These are phyloP conservation scores for Pelargonium cotyledonis DNA, from an alignment of 441 rosid species.

Conservation along the genomic window DNA sequence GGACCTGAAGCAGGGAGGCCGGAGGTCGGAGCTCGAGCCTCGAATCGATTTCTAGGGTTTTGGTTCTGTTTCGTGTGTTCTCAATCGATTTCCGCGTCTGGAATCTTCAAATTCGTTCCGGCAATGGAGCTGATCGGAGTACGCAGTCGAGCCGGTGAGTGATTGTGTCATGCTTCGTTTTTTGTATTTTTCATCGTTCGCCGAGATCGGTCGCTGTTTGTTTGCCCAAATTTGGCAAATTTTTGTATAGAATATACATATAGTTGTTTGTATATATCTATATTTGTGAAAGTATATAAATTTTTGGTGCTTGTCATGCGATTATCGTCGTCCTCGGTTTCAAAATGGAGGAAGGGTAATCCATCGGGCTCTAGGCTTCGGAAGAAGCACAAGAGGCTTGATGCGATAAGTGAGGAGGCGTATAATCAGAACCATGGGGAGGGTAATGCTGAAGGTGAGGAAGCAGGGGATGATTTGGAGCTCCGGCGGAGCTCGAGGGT, in stretches of 20 bases:
- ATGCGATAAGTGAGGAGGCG: constrained; percentile 70
- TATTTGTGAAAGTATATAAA: constrained; percentile 12
- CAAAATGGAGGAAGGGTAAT: constrained; percentile 28
- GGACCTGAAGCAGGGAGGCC: background rate
- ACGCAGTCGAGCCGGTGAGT: constrained; percentile 2
- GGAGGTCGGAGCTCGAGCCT: background rate
- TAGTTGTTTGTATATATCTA: constrained; percentile 10
- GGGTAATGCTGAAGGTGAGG: constrained; percentile 26
- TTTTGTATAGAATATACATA: constrained; percentile 10
- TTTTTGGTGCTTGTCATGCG: constrained; percentile 47
- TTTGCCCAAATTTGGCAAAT: background rate
- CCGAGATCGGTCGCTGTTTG: constrained; percentile 2
- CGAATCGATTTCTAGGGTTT: constrained; percentile 5
- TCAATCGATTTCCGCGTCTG: background rate
- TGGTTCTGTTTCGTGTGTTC: background rate
- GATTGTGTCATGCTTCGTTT: background rate
- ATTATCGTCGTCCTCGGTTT: constrained; percentile 40
- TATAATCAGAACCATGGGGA: constrained; percentile 65
- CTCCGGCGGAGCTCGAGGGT: constrained; percentile 73
- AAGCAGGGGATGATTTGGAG: constrained; percentile 36
- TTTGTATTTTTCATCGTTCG: background rate
- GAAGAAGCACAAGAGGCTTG: constrained; percentile 88
- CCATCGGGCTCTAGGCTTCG: constrained; percentile 53
- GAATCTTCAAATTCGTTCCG: background rate
- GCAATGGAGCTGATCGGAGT: constrained; percentile 6